These are phyloP conservation scores for Leucogyrophana mollusca DNA, from an alignment of 768 basidiomycete species.

Conservation along the genomic window DNA sequence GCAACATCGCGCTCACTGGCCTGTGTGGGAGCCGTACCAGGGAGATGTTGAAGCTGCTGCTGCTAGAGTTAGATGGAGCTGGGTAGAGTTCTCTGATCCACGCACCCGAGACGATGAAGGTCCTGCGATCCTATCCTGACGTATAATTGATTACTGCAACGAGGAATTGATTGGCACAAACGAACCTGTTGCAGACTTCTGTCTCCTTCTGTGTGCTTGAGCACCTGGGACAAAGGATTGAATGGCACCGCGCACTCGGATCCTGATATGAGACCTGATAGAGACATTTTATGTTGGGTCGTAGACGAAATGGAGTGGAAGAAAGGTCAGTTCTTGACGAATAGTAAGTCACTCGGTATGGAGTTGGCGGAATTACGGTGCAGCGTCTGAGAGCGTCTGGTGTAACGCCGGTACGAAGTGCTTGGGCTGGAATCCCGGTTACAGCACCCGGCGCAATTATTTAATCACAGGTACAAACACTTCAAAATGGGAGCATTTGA, in stretches of 20 bases:
- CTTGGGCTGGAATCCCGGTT: too few species aligned
- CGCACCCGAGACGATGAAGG: constrained; percentile 70
- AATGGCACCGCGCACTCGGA: constrained; percentile 83
- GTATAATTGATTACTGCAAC: constrained; percentile 1
- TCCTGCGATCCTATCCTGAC: constrained; percentile 71
- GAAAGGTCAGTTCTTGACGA: too few species aligned
- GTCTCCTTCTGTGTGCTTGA: constrained; percentile 89
- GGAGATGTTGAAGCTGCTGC: constrained; percentile 71
- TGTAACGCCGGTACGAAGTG: too few species aligned
- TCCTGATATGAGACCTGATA: constrained; percentile 81
- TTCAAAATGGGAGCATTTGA: too few species aligned
- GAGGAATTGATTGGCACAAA: constrained; percentile 7
- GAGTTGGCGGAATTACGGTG: too few species aligned
- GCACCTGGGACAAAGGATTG: constrained; percentile 86
- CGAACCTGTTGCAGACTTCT: constrained; percentile 83
- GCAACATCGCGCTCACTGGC: constrained; percentile 66
- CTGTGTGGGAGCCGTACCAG: constrained; percentile 48
- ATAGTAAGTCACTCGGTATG: too few species aligned
- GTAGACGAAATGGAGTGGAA: too few species aligned
- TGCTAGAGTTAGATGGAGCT: background rate
- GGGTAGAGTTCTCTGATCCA: background rate
- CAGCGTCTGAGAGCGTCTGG: too few species aligned
- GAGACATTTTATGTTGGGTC: constrained; percentile 50
- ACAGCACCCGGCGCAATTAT: too few species aligned
- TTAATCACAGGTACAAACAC: too few species aligned